Percentiles rank a stretch among this genome's conserved stretches.
Conservation (phyloP, 2,329 filamentous ascomycete genomes). For the Cladorrhinum sp. region DNA sequence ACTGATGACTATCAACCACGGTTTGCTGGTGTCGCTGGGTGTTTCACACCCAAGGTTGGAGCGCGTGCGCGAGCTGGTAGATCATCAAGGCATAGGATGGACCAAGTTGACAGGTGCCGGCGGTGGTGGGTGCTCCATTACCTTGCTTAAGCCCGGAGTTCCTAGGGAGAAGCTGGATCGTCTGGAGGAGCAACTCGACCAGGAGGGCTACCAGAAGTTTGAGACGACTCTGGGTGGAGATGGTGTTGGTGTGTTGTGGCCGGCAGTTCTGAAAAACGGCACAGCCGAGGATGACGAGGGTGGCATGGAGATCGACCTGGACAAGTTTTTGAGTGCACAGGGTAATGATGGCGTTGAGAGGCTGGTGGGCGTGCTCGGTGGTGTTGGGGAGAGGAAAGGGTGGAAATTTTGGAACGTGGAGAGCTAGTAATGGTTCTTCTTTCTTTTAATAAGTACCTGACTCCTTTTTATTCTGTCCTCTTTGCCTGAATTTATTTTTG, state of each 20-base stretch:
- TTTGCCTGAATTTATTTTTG: neutral
- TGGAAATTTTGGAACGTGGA: slow-evolving; percentile 85
- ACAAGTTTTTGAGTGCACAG: slow-evolving; percentile 75
- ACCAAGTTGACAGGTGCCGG: slow-evolving; percentile 96
- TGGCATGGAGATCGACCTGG: slow-evolving; percentile 88
- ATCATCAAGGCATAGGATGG: slow-evolving; percentile 88
- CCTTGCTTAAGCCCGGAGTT: slow-evolving; percentile 70
- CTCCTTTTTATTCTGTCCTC: neutral
- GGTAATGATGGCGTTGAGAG: slow-evolving; percentile 82
- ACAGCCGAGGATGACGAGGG: slow-evolving; percentile 73
- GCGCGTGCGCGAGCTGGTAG: slow-evolving; percentile 84
- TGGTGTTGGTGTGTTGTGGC: slow-evolving; percentile 91
- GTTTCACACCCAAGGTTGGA: slow-evolving; percentile 94
- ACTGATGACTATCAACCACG: slow-evolving; percentile 91
- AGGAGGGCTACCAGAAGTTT: slow-evolving; percentile 78
- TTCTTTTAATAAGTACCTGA: neutral
- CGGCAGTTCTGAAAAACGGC: slow-evolving; percentile 83
- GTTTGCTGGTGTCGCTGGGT: slow-evolving; percentile 82
- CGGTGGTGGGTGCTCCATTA: slow-evolving; percentile 93
- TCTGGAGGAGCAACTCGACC: slow-evolving; percentile 62
- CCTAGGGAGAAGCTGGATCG: slow-evolving; percentile 53
- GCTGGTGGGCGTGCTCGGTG: slow-evolving; percentile 75
- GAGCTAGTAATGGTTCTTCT: slow-evolving; percentile 30
- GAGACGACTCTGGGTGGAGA: slow-evolving; percentile 88
- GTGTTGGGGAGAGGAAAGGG: slow-evolving; percentile 66